Percentiles rank a stretch among this genome's conserved stretches.
Evolutionary conservation across 2,329 filamentous ascomycete genomes (phyloP).

Genomic region (Thielaviopsis populi): DNA sequence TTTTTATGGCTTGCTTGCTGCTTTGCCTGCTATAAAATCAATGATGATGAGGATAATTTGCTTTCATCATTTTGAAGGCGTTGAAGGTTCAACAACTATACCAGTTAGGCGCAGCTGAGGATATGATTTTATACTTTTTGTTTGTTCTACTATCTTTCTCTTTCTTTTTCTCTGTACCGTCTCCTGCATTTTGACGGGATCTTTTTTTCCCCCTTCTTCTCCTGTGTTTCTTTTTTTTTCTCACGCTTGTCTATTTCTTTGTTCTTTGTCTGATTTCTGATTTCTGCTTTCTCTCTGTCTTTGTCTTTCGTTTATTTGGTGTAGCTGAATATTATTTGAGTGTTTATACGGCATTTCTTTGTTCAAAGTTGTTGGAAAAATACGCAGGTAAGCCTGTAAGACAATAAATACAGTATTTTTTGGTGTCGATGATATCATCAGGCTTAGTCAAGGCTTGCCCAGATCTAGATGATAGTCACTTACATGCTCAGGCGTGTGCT

Average conservation of each 20-base stretch:
- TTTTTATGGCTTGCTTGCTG: slow-evolving; percentile 7
- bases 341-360: not conserved
- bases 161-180: slow-evolving; percentile 18
- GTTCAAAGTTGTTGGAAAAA: not conserved
- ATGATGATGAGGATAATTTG: slow-evolving; percentile 17
- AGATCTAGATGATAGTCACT: too few relatives aligned
- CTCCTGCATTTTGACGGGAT: slow-evolving; percentile 8
- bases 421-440: not conserved
- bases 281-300: not conserved
- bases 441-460: too few relatives aligned
- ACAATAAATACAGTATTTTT: too few relatives aligned
- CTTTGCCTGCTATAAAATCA: slow-evolving; percentile 14
- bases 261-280: not conserved
- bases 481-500: too few relatives aligned
- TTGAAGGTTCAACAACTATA: slow-evolving; percentile 27
- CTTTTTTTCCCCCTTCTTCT: slow-evolving; percentile 19
- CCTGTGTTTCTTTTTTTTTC: slow-evolving; percentile 18
- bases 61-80: slow-evolving; percentile 19
- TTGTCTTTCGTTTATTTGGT: too few relatives aligned
- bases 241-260: slow-evolving; percentile 15
- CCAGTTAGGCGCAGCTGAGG: slow-evolving; percentile 21
- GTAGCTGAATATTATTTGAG: not conserved
- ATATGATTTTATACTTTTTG: slow-evolving; percentile 20
- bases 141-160: slow-evolving; percentile 19
- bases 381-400: not conserved